Percentiles rank a stretch among this genome's conserved stretches.
Conservation (phyloP, 2,329 filamentous ascomycete genomes). For the Colletotrichum australisinense region DNA sequence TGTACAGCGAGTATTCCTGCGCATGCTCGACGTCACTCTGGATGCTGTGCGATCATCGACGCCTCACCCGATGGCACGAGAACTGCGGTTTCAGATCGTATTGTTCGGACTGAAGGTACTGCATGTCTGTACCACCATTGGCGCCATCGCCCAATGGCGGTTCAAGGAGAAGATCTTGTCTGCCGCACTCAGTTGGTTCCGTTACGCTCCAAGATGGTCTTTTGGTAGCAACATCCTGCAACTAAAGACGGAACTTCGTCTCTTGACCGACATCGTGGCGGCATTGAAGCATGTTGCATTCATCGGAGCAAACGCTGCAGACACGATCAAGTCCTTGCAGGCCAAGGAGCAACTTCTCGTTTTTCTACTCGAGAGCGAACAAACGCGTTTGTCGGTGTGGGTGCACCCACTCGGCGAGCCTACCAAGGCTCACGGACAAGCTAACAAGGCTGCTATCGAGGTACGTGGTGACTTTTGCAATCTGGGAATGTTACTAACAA, state of each 20-base stretch:
- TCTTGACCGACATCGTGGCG: constrained; percentile 79
- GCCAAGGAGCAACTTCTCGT: constrained; percentile 87
- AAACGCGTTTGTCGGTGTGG: constrained; percentile 88
- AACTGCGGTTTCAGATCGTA: constrained; percentile 90
- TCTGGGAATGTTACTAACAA: neutral
- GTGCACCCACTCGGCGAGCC: constrained; percentile 77
- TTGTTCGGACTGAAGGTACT: constrained; percentile 85
- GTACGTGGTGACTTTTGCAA: constrained; percentile 42
- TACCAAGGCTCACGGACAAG: constrained; percentile 47
- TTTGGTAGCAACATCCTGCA: constrained; percentile 95
- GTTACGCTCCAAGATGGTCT: constrained; percentile 85
- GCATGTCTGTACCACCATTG: constrained; percentile 75
- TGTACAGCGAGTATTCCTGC: constrained; percentile 83
- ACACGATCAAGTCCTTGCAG: constrained; percentile 74
- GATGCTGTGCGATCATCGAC: constrained; percentile 77
- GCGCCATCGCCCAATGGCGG: constrained; percentile 76
- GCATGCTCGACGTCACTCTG: constrained; percentile 83
- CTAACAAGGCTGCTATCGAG: constrained; percentile 44
- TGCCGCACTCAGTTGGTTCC: constrained; percentile 91
- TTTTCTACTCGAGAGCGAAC: constrained; percentile 85
- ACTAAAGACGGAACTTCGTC: constrained; percentile 88
- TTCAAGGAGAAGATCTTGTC: constrained; percentile 91
- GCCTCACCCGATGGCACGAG: constrained; percentile 87
- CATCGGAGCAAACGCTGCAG: constrained; percentile 64
- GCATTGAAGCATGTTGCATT: constrained; percentile 73